Base-by-base conservation (phyloP, 306 rosid species). In the Cyamopsis tetragonoloba region DNA sequence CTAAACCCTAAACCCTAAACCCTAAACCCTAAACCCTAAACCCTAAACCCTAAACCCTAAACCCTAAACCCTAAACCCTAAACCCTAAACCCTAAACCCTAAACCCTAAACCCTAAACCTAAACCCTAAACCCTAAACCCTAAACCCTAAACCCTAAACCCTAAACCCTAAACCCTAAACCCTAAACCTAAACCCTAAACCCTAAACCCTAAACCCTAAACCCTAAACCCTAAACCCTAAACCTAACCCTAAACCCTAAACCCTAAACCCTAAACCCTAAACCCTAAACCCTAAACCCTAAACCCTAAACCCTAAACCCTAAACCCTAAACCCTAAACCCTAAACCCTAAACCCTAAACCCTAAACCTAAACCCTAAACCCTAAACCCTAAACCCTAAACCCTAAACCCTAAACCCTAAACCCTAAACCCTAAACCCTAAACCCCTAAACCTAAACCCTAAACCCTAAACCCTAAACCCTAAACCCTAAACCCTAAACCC, bases 171-270 rank as follows among this genome's bases (percentile, higher is more conserved):
- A 50, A 7, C 31, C 30, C 9, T 2, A 50, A 22, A 26, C 58
- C 58, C 9, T 18, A 50, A 50, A 7, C 58, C 58, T 20, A 50
- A 50, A 50, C 28, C 58, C 58, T 22, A 50, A 50, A 50, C 30
- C 58, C 58, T 22, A 50, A 50, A 22, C 58, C 31, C 28, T 6
- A 54, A 54, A 24, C 61, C 61, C 37, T 11, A 54, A 54, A 24
- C 61, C 61, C 37, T 12, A 54, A 54, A 54, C 61, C 61, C 61
- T 27, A 54, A 54, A 26, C 61, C 61, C 61, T n/a, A 54, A 54
- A 54, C 61, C 37, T 19, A 54, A 54, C 61, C 37, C 37, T 27
- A 18, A 54, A 7, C 17, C 17, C 5, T 5, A 41, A 41, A 41
- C n/a, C n/a, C 38, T 2, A 54, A 54, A 54, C 61, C 37, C 37